A percentile compares a stretch with the other conserved stretches of the same genome.
phyloP scores from a whole-genome alignment of 2,329 filamentous ascomycete genomes.

The Botryotinia narcissicola region DNA sequence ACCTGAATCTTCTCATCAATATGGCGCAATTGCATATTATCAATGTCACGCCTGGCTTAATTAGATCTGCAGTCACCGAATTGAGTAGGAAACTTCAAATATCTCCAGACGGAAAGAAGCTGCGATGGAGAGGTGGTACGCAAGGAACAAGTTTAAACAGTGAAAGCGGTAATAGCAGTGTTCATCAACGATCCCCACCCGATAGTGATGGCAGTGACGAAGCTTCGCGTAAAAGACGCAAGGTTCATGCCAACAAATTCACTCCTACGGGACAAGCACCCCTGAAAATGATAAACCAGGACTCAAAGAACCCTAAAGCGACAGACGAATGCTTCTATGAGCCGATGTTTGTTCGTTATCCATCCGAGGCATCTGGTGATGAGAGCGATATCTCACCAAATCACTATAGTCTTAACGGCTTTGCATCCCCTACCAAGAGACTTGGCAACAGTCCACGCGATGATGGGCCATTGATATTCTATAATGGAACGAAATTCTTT shows the following conservation, averaged over 20 bases:
- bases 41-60: conserved; percentile 76
- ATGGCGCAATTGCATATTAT: conserved; percentile 83
- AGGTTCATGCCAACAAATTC: conserved; percentile 27
- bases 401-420: background rate
- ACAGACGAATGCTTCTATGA: conserved; percentile 59
- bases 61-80: conserved; percentile 67
- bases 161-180: conserved; percentile 55
- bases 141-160: conserved; percentile 65
- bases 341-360: conserved; percentile 56
- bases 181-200: conserved; percentile 43
- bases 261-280: background rate
- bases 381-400: background rate
- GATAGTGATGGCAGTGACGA: conserved; percentile 31
- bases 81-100: conserved; percentile 75
- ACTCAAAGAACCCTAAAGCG: conserved; percentile 38
- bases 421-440: background rate
- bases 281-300: background rate
- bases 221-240: conserved; percentile 30
- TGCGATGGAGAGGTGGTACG: conserved; percentile 72
- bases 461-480: conserved; percentile 79
- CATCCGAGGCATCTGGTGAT: conserved; percentile 40
- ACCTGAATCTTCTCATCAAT: conserved; percentile 75
- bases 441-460: conserved; percentile 45
- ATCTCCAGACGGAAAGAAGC: conserved; percentile 72
- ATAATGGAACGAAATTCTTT: conserved; percentile 75